Conservation (phyloP, 2,329 filamentous ascomycete genomes). For the Rhytidhysteron rufulum region DNA sequence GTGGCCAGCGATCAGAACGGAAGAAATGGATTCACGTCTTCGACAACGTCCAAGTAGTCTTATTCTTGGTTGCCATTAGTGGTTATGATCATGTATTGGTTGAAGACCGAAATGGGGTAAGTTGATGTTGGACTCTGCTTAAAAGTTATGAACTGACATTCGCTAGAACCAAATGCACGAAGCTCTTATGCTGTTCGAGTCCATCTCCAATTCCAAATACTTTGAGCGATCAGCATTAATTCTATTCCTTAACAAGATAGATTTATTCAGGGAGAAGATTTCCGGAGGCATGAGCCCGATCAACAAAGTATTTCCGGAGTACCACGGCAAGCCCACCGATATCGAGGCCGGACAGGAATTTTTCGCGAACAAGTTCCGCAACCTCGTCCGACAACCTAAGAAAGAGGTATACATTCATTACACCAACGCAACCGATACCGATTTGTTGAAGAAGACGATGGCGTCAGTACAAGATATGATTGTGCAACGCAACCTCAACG, state of each 20-base stretch:
- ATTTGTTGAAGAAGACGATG: constrained; percentile 56
- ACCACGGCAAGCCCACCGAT: constrained; percentile 40
- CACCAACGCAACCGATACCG: constrained; percentile 51
- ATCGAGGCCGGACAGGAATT: constrained; percentile 48
- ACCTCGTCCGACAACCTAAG: constrained; percentile 46
- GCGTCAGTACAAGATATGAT: constrained; percentile 53
- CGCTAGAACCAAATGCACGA: constrained; percentile 56
- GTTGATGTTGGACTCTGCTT: too few relatives aligned
- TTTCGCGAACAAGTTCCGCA: constrained; percentile 50
- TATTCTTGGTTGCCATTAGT: constrained; percentile 93
- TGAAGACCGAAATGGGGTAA: constrained; percentile 91
- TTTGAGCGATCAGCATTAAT: constrained; percentile 51
- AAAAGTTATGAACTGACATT: too few relatives aligned
- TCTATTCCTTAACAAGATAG: constrained; percentile 53
- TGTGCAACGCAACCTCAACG: constrained; percentile 50
- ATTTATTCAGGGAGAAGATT: constrained; percentile 50
- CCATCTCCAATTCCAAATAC: constrained; percentile 51
- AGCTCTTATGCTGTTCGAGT: constrained; percentile 52
- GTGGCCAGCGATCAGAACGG: constrained; percentile 84
- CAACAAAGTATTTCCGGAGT: constrained; percentile 49
- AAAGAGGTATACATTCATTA: constrained; percentile 52
- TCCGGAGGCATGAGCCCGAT: constrained; percentile 44
- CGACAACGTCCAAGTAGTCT: constrained; percentile 84
- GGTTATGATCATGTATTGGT: constrained; percentile 96
- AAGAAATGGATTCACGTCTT: constrained; percentile 99